Evolutionary conservation across 2,329 filamentous ascomycete genomes (phyloP).

Genomic region (Sporothrix luriei): DNA sequence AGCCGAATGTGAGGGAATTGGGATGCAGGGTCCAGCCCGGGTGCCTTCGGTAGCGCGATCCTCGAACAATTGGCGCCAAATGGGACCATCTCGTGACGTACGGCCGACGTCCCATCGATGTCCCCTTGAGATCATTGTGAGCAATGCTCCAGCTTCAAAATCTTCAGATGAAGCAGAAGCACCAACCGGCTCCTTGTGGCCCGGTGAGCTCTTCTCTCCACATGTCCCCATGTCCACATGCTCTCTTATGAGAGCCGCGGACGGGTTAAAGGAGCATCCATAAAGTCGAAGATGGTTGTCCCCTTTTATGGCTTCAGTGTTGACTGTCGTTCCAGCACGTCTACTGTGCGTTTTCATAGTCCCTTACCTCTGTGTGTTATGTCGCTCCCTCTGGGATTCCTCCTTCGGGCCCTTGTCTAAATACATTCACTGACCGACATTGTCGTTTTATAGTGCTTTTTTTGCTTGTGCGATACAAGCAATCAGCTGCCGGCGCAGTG

Average conservation of each 20-base stretch:
- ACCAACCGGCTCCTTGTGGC: neutral
- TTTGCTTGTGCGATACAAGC: constrained; percentile 5
- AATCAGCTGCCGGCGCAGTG: constrained; percentile 11
- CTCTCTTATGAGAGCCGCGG: neutral
- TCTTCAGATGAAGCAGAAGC: neutral
- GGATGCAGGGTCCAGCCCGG: constrained; percentile 12
- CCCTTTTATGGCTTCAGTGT: neutral
- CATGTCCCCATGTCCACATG: constrained; percentile 14
- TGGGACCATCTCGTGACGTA: neutral
- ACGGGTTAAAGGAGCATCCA: neutral
- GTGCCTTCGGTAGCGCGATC: neutral
- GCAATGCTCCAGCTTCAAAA: neutral
- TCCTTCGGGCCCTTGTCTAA: neutral
- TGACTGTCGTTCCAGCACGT: neutral
- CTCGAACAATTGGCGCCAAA: neutral
- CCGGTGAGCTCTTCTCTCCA: neutral
- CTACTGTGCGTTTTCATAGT: neutral
- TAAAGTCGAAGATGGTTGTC: neutral
- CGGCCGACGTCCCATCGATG: neutral
- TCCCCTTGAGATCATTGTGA: neutral
- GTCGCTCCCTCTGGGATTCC: neutral
- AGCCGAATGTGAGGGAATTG: constrained; percentile 1
- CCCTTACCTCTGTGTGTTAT: neutral
- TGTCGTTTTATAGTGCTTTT: neutral
- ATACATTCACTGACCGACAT: constrained; percentile 4